Evolutionary conservation across 2,329 filamentous ascomycete genomes (phyloP).

Genomic region (Colletotrichum endophyticum): DNA sequence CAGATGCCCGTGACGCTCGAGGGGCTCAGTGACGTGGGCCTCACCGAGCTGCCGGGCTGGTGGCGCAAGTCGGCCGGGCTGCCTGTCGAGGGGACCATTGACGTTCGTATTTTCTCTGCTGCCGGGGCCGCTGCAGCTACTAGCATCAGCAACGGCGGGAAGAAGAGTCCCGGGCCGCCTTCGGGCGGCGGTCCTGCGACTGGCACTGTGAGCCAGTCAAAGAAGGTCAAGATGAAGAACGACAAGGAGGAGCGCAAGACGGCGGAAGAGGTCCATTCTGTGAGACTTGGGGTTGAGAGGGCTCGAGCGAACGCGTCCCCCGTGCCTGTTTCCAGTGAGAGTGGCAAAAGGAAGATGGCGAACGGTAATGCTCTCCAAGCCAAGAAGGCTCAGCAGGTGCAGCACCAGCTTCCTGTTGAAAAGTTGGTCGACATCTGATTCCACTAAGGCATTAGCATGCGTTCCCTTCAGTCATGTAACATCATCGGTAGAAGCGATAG

Average conservation of each 20-base stretch:
- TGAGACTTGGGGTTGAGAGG: neutral
- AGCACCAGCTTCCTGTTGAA: neutral
- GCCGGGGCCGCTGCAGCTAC: neutral
- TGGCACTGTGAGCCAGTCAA: neutral
- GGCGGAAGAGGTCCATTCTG: constrained; percentile 3
- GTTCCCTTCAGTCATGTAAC: neutral
- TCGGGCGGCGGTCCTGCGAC: neutral
- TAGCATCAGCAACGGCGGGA: neutral
- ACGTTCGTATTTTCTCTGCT: constrained; percentile 10
- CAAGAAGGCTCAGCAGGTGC: neutral
- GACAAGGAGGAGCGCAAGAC: neutral
- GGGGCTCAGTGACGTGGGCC: constrained; percentile 46
- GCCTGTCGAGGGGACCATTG: constrained; percentile 6
- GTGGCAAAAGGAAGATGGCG: neutral
- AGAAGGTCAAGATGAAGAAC: neutral
- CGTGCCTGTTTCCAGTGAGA: neutral
- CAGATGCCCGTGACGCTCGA: constrained; percentile 48
- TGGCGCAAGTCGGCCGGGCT: constrained; percentile 27
- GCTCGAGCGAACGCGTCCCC: neutral
- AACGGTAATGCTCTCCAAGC: neutral
- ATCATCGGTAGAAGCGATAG: neutral
- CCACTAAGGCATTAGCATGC: neutral
- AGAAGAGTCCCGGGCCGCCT: neutral
- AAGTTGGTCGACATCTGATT: constrained; percentile 15
- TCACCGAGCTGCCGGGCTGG: constrained; percentile 48